A percentile compares a stretch with the other conserved stretches of the same genome.
These are phyloP conservation scores for Udeniomyces megalosporus DNA, from an alignment of 768 basidiomycete species.

Conservation along the genomic window DNA sequence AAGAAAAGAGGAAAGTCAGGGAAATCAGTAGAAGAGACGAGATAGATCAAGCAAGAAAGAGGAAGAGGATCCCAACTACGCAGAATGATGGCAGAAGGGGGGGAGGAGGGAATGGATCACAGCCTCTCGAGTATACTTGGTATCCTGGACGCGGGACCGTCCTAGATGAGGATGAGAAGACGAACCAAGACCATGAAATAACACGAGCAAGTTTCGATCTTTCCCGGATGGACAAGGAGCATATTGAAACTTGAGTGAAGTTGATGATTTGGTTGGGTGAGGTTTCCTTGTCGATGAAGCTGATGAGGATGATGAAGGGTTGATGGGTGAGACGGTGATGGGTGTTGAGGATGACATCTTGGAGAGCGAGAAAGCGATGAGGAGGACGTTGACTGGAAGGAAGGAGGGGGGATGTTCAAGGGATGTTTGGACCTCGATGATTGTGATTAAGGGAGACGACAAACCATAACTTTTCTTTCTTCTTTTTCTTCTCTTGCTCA, in stretches of 20 bases:
- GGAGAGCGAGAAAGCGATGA: too few species aligned
- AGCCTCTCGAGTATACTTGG: too few species aligned
- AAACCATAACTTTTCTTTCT: too few species aligned
- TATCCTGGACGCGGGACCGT: too few species aligned
- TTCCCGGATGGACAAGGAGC: constrained; percentile 60
- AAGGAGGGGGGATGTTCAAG: too few species aligned
- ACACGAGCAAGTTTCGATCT: constrained; percentile 67
- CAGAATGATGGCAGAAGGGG: not conserved
- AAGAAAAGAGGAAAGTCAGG: not conserved
- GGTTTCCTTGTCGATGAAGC: not conserved
- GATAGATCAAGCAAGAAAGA: not conserved
- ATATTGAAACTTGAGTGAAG: constrained; percentile 40
- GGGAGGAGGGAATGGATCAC: not conserved
- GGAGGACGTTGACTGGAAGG: too few species aligned
- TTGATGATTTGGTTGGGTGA: not conserved
- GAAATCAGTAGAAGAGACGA: not conserved
- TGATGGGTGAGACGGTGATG: not conserved
- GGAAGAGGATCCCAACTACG: not conserved
- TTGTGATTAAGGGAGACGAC: too few species aligned
- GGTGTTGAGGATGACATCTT: too few species aligned
- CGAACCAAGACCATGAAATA: constrained; percentile 73
- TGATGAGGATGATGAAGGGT: not conserved
- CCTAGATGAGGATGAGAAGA: not conserved
- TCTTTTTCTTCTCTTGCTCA: too few species aligned
- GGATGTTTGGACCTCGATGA: too few species aligned